Conservation (phyloP, 306 rosid species). For the Acacia melanoxylon region DNA sequence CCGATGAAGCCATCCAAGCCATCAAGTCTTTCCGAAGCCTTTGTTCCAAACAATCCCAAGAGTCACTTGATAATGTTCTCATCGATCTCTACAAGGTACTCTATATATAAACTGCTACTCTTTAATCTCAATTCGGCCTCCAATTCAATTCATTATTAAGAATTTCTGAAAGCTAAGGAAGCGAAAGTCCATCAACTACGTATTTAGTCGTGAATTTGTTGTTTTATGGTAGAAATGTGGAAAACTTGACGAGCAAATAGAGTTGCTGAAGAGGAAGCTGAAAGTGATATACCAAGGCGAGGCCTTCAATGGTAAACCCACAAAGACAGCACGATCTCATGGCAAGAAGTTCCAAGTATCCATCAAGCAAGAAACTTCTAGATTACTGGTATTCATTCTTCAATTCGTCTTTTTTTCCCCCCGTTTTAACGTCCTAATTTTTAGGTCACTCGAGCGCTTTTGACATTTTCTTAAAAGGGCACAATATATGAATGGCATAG, state of each 20-base stretch:
- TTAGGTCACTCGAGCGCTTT: neutral
- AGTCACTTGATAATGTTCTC: slow-evolving; percentile 84
- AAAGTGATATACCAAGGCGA: slow-evolving; percentile 76
- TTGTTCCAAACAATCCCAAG: slow-evolving; percentile 91
- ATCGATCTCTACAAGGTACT: slow-evolving; percentile 89
- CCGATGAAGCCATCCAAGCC: slow-evolving; percentile 94
- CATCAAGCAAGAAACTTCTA: slow-evolving; percentile 81
- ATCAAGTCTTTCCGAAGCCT: slow-evolving; percentile 62
- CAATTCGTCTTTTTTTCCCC: neutral
- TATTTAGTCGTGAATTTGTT: neutral
- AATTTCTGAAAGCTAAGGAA: neutral
- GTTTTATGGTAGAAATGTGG: slow-evolving; percentile 71
- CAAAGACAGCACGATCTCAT: slow-evolving; percentile 93
- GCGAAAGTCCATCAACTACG: neutral
- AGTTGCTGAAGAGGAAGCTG: slow-evolving; percentile 78
- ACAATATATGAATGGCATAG: no score
- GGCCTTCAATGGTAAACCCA: slow-evolving; percentile 87
- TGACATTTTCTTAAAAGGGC: neutral
- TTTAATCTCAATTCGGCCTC: no score
- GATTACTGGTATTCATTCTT: slow-evolving; percentile 68
- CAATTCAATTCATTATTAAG: no score
- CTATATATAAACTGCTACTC: no score
- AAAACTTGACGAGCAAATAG: slow-evolving; percentile 82
- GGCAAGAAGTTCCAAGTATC: slow-evolving; percentile 95
- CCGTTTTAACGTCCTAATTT: neutral